A percentile compares a stretch with the other conserved stretches of the same genome.
phyloP scores from a whole-genome alignment of 2,329 filamentous ascomycete species.

The Uncinocarpus reesii region DNA sequence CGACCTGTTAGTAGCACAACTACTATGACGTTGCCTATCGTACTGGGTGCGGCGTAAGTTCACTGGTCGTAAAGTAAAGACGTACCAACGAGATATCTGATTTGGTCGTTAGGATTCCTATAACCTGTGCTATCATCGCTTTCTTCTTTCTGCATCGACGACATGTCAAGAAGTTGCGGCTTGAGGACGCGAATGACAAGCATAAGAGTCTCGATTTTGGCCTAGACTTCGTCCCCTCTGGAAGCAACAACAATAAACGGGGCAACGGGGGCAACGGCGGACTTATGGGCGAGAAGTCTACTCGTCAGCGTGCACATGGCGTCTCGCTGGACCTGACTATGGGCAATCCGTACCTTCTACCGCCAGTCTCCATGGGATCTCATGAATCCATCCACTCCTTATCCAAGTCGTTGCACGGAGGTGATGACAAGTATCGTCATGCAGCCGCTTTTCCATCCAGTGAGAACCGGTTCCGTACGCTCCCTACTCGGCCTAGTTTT shows the following conservation, averaged over 20 bases:
- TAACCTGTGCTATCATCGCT: conserved; percentile 55
- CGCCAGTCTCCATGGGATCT: conserved; percentile 66
- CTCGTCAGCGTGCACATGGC: conserved; percentile 36
- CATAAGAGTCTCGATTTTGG: conserved; percentile 92
- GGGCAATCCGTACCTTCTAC: conserved; percentile 84
- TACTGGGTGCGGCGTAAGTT: conserved; percentile 60
- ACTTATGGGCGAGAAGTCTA: conserved; percentile 23
- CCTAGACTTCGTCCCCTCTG: conserved; percentile 45
- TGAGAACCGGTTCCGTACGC: conserved; percentile 31
- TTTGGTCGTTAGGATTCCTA: conserved; percentile 55
- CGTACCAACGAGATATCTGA: too few relatives aligned
- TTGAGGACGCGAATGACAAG: conserved; percentile 75
- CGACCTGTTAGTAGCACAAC: conserved; percentile 46
- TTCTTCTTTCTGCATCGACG: conserved; percentile 70
- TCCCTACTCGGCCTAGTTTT: conserved; percentile 25
- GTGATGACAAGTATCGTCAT: conserved; percentile 75
- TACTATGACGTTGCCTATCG: conserved; percentile 55
- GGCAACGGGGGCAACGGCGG: conserved; percentile 37
- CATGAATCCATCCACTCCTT: conserved; percentile 79
- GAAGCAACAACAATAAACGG: conserved; percentile 27
- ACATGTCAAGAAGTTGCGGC: conserved; percentile 57
- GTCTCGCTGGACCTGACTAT: conserved; percentile 58
- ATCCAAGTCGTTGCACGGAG: conserved; percentile 60
- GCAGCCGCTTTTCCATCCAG: conserved; percentile 47
- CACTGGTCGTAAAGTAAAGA: background rate